phyloP scores from a whole-genome alignment of 1,284 basidiomycete species.

The Trametes pubescens region DNA sequence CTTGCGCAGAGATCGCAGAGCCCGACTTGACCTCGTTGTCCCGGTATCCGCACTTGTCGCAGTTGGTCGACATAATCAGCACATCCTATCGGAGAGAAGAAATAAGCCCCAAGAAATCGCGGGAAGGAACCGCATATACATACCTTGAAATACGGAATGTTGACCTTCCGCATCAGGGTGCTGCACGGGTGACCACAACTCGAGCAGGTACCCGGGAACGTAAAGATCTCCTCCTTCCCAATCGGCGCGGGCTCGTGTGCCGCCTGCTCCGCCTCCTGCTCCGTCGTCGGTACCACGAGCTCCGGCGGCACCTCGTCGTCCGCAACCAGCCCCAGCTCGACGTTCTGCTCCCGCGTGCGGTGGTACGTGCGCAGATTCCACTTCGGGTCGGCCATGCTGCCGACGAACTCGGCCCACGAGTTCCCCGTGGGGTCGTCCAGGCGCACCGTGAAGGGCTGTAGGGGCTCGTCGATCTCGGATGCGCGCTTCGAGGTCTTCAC shows the following conservation, averaged over 20 bases:
- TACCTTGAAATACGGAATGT: conserved; percentile 98
- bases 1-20: conserved; percentile 84
- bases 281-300: neutral
- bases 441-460: conserved; percentile 83
- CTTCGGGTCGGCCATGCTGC: conserved; percentile 85
- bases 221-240: conserved; percentile 85
- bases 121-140: neutral
- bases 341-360: conserved; percentile 87
- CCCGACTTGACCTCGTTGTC: conserved; percentile 99
- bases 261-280: conserved; percentile 44
- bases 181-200: conserved; percentile 87
- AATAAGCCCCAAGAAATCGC: neutral
- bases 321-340: conserved; percentile 76
- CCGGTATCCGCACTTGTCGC: conserved; percentile 92
- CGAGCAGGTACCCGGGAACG: conserved; percentile 90
- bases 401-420: conserved; percentile 91
- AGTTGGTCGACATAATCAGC: conserved; percentile 99
- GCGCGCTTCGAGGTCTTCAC: conserved; percentile 41
- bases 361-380: conserved; percentile 93
- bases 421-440: conserved; percentile 96
- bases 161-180: conserved; percentile 96
- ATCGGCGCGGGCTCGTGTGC: conserved; percentile 43
- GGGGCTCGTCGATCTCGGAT: conserved; percentile 58
- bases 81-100: conserved; percentile 70
- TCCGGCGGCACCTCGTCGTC: conserved; percentile 46